phyloP scores from a whole-genome alignment of 768 basidiomycete species.

The Suillus subluteus region DNA sequence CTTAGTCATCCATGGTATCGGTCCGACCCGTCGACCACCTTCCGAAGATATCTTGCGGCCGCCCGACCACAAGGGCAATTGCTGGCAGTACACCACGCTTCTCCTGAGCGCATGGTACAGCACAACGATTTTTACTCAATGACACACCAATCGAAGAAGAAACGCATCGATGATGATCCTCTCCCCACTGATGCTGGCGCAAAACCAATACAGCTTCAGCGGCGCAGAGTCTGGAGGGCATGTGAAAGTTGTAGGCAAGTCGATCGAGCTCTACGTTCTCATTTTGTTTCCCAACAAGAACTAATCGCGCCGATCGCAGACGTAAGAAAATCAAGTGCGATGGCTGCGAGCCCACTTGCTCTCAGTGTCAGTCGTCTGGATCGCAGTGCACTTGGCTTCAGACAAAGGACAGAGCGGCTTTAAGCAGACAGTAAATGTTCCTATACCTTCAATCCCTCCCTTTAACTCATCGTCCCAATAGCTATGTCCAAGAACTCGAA shows the following conservation, averaged over 20 bases:
- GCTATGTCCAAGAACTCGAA: slow-evolving; percentile 92
- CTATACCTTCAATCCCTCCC: slow-evolving; percentile 7
- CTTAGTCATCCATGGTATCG: slow-evolving; percentile 39
- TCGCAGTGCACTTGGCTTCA: slow-evolving; percentile 89
- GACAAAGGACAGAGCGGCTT: slow-evolving; percentile 87
- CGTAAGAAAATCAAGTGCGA: slow-evolving; percentile 96
- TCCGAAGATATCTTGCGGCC: slow-evolving; percentile 38
- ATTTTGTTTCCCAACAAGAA: slow-evolving; percentile 20
- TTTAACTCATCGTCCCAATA: slow-evolving; percentile 35
- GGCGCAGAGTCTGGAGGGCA: slow-evolving; percentile 83
- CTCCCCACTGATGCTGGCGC: slow-evolving; percentile 55
- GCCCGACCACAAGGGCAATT: slow-evolving; percentile 25
- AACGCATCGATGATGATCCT: slow-evolving; percentile 64
- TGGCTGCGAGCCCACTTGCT: slow-evolving; percentile 84
- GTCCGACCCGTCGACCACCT: slow-evolving; percentile 37
- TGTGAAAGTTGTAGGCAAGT: slow-evolving; percentile 87
- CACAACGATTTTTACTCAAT: slow-evolving; percentile 52
- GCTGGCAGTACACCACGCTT: slow-evolving; percentile 21
- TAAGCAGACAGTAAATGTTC: slow-evolving; percentile 81
- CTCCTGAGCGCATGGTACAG: slow-evolving; percentile 28
- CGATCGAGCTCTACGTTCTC: slow-evolving; percentile 14
- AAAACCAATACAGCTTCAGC: slow-evolving; percentile 79
- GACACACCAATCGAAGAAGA: slow-evolving; percentile 74
- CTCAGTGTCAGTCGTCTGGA: slow-evolving; percentile 74
- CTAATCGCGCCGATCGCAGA: slow-evolving; percentile 42